These are phyloP conservation scores for Ophiocordyceps camponoti-leonardi DNA, from an alignment of 2,329 filamentous ascomycete species.

Conservation along the genomic window DNA sequence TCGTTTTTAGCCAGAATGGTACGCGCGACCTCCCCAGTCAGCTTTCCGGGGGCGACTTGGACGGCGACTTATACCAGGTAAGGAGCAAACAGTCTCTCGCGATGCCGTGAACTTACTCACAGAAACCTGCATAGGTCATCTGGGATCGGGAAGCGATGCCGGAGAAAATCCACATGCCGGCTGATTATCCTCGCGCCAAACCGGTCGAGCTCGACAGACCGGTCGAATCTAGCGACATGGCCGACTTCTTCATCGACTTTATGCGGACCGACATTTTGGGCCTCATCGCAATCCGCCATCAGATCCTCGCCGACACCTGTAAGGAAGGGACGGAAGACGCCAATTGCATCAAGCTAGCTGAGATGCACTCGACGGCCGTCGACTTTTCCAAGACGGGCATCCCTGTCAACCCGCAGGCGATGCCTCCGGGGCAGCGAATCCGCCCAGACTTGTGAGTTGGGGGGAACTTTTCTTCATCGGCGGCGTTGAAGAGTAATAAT, in stretches of 20 bases:
- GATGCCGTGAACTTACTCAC: not conserved
- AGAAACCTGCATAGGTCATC: slow-evolving; percentile 39
- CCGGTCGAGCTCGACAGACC: slow-evolving; percentile 41
- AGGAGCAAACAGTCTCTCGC: not conserved
- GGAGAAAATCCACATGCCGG: slow-evolving; percentile 29
- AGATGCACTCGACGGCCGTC: slow-evolving; percentile 52
- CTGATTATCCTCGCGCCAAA: slow-evolving; percentile 47
- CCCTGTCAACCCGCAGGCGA: slow-evolving; percentile 25
- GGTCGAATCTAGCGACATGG: slow-evolving; percentile 51
- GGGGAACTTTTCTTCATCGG: not conserved
- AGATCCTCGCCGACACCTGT: slow-evolving; percentile 44
- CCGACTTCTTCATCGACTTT: slow-evolving; percentile 64
- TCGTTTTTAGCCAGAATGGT: slow-evolving; percentile 61
- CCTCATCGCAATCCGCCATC: slow-evolving; percentile 45
- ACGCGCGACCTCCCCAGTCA: slow-evolving; percentile 58
- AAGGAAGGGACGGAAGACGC: slow-evolving; percentile 29
- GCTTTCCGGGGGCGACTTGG: slow-evolving; percentile 67
- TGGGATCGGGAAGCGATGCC: slow-evolving; percentile 43
- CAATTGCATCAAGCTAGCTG: slow-evolving; percentile 37
- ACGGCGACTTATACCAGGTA: slow-evolving; percentile 55
- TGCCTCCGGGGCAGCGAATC: slow-evolving; percentile 21
- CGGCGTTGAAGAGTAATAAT: not conserved
- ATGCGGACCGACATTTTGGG: slow-evolving; percentile 52
- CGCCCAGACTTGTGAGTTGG: slow-evolving; percentile 39
- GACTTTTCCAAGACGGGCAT: slow-evolving; percentile 65